These are phyloP conservation scores for Metschnikowia drakensbergensis DNA, from an alignment of 805 yeast species.

Conservation along the genomic window DNA sequence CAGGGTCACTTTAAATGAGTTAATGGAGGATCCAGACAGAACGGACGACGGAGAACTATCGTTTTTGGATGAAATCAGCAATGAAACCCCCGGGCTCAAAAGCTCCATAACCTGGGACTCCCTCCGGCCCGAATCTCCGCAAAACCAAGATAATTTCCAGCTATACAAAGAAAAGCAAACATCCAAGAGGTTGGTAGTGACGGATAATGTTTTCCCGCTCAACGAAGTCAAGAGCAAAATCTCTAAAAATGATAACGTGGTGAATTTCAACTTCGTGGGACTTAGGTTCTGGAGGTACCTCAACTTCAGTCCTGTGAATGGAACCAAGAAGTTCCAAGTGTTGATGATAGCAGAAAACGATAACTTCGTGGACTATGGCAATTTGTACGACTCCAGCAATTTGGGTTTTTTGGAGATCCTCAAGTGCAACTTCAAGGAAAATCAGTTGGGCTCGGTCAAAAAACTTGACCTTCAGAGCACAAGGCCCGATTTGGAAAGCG, in stretches of 20 bases:
- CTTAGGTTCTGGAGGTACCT: constrained; percentile 54
- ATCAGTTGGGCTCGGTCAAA: constrained; percentile 46
- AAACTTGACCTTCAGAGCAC: constrained; percentile 26
- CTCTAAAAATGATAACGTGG: constrained; percentile 34
- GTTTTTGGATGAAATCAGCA: constrained; percentile 37
- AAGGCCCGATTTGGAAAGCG: constrained; percentile 27
- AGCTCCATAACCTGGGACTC: constrained; percentile 30
- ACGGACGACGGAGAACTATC: constrained; percentile 29
- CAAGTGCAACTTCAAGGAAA: constrained; percentile 42
- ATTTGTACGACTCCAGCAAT: constrained; percentile 24
- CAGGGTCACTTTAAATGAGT: constrained; percentile 32
- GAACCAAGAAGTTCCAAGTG: constrained; percentile 49
- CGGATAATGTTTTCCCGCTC: constrained; percentile 22
- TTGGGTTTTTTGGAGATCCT: constrained; percentile 41
- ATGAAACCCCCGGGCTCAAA: constrained; percentile 11
- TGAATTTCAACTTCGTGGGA: constrained; percentile 45
- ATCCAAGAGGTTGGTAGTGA: constrained; percentile 16
- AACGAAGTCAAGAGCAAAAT: constrained; percentile 28
- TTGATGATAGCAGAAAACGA: constrained; percentile 40
- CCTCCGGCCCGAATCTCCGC: constrained; percentile 14
- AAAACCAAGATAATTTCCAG: constrained; percentile 19
- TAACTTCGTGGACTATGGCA: constrained; percentile 5
- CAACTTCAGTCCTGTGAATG: constrained; percentile 51
- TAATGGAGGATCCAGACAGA: constrained; percentile 23
- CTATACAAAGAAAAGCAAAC: constrained; percentile 14